Evolutionary conservation across 768 basidiomycete species (phyloP), one percentile per base, ranked within the genome.

Genomic region (Crassisporium funariophilum): DNA sequence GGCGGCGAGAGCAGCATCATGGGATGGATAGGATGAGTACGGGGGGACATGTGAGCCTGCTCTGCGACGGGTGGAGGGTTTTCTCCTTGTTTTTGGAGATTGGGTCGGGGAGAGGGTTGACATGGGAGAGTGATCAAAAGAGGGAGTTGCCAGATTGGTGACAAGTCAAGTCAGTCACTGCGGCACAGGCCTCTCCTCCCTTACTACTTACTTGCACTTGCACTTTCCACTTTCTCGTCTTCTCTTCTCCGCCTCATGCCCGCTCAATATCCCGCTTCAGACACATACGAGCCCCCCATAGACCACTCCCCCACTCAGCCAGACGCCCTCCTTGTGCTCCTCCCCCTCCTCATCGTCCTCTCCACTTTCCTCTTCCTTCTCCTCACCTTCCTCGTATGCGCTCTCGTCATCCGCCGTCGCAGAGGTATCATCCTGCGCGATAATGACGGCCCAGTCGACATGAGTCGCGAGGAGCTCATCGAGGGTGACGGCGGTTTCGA

Each of bases 401-500:
- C 97, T 47, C 77, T 98, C 57, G 78, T 95, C 52, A 79, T 97
- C 56, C 81, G 91, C 50, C 76, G 79, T 46, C 77, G 90, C 35
- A 77, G 88, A 47, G 84, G 85, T 44, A 94, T 94, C 67, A 68
- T 80, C 57, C 78, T 92, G 52, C 79, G 79, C 48, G 95, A 98
- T 74, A 77, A 76, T 57, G 93, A 95, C 60, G 94, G 95, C 22
- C 97, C 97, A 7, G 76, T 93, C 48, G 95, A 98, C 71, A 84
- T 98, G 78, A 88, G 85, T 59, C 80, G 91, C 37, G 91, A 95
- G 57, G 94, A 98, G 46, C 79, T 95, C 42, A 77, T 91, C 41
- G 87, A 90, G 41, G 88, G 88, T 6, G 95, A 98, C 52, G 95
- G 95, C 24, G 97, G 94, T 20, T 88, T 98, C 50, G 92, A 94